Evolutionary conservation across 805 yeast genomes (phyloP), one percentile per base, ranked within the genome.

Genomic region (Ascoidea asiatica): DNA sequence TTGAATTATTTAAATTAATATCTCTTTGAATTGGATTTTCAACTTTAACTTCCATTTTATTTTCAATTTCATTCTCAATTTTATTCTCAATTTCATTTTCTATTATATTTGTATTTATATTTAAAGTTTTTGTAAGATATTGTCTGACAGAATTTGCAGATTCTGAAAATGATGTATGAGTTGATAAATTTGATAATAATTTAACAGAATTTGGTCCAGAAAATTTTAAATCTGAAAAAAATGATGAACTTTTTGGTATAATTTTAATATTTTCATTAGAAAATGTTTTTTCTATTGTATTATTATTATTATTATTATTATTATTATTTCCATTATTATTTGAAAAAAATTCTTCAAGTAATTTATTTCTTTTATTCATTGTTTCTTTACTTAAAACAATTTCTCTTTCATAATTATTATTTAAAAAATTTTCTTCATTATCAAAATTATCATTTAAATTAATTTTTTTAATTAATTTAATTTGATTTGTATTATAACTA

Each of bases 401-500:
- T 11, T 29, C 35, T 29, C 35, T 29, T n/a, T n/a, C n/a, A 29
- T 29, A 15, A 3, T 11, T 29, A 29, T 29, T 15, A 29, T 29
- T 29, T 29, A 11, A 8, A 29, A 29, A 29, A 29, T 29, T 29
- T 29, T 29, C 35, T 29, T 29, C 35, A 29, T 29, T 29, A 29
- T 11, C 15, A 29, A 2, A 11, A 29, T 29, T 29, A 29, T 29
- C 2, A 3, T 29, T 29, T 11, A 2, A 11, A 29, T 29, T 23
- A 23, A 23, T 71, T 77, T 49, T 74, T 61, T 86, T 86, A 45
- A 83, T 66, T 44, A 86, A 58, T 55, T 74, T 75, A 46, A 77
- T 51, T 57, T 85, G 90, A 47, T 76, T 77, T 2, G 97, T 89
- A 60, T 89, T 89, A 60, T 88, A 89, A 57, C 95, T 82, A 46